phyloP scores from a whole-genome alignment of 1,139 yeast species.

The Lodderomyces elongisporus region DNA sequence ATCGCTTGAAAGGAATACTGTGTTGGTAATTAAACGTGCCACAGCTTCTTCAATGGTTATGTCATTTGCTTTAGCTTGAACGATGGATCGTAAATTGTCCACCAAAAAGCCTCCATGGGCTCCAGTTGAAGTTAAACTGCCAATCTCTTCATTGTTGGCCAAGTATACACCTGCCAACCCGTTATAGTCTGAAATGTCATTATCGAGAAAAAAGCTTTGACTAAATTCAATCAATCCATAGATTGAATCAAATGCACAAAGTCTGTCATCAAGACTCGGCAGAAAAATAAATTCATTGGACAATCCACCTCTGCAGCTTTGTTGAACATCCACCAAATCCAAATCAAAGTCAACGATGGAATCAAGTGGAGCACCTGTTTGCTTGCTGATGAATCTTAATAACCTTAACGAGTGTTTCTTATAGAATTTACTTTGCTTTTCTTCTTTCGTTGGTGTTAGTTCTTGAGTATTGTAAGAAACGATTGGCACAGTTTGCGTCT shows the following conservation, averaged over 20 bases:
- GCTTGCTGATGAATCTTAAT: conserved; percentile 50
- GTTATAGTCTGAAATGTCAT: conserved; percentile 22
- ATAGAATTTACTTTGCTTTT: conserved; percentile 54
- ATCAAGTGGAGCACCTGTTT: conserved; percentile 44
- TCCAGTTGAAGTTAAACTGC: conserved; percentile 56
- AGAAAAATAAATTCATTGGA: conserved; percentile 57
- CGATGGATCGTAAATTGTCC: conserved; percentile 10
- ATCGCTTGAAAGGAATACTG: conserved; percentile 58
- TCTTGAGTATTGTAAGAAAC: conserved; percentile 41
- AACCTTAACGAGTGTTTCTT: conserved; percentile 55
- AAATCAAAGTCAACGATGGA: conserved; percentile 55
- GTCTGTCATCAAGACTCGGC: conserved; percentile 63
- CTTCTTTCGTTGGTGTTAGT: conserved; percentile 51
- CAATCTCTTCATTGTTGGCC: conserved; percentile 62
- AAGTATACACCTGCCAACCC: conserved; percentile 48
- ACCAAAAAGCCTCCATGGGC: conserved; percentile 47
- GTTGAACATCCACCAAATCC: conserved; percentile 61
- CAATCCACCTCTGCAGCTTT: conserved; percentile 57
- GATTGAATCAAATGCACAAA: conserved; percentile 59
- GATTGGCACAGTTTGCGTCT: conserved; percentile 61
- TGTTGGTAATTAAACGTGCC: conserved; percentile 38
- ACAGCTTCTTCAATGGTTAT: conserved; percentile 14
- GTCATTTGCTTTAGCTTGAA: conserved; percentile 9
- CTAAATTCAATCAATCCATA: conserved; percentile 43
- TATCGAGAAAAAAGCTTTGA: conserved; percentile 14